Evolutionary conservation across 23 red algal species (phyloP), one percentile per base, ranked within the genome.

Genomic region (Gracilaria domingensis): DNA sequence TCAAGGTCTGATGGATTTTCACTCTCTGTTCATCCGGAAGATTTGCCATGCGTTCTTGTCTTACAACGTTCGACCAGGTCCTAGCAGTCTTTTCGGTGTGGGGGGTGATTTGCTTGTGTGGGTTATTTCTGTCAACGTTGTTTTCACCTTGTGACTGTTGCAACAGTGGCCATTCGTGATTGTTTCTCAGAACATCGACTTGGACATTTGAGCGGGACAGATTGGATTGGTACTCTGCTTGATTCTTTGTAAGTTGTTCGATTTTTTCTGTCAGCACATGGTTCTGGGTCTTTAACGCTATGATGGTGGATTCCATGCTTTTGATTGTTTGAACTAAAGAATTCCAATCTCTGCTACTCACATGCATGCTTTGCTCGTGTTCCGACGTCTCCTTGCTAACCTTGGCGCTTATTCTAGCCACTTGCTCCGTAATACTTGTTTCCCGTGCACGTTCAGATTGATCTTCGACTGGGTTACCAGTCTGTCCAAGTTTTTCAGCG

Each of bases 41-140:
- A 8, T 64, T 64, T n/a, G 59, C 21, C 59, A 64, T 64, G 21
- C 59, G 59, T 64, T 64, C 59, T 18, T 64, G 59, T 64, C 59
- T 64, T n/a, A 64, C 59, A 64, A 64, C 28, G 28, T n/a, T 28
- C 5, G 59, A 64, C 59, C 59, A 64, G 21, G 59, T 64, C 17
- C 5, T 64, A 64, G 59, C 21, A 64, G 21, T 11, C 7, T 30
- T 30, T 6, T 18, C 59, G 4, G 21, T 8, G 5, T 64, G 59
- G 8, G 21, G 59, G 28, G 21, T 8, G 21, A 7, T 20, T 64
- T 28, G 59, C 8, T 64, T 30, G 21, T 6, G n/a, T 30, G 59
- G 21, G 28, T 30, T n/a, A n/a, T 64, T 20, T 7, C 28, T 64
- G 7, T 64, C 59, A 64, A 30, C 5, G 21, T 20, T 30, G 59